A percentile compares a stretch with the other conserved stretches of the same genome.
Conservation (phyloP, 768 basidiomycete genomes). For the Phaeotremella skinneri region DNA sequence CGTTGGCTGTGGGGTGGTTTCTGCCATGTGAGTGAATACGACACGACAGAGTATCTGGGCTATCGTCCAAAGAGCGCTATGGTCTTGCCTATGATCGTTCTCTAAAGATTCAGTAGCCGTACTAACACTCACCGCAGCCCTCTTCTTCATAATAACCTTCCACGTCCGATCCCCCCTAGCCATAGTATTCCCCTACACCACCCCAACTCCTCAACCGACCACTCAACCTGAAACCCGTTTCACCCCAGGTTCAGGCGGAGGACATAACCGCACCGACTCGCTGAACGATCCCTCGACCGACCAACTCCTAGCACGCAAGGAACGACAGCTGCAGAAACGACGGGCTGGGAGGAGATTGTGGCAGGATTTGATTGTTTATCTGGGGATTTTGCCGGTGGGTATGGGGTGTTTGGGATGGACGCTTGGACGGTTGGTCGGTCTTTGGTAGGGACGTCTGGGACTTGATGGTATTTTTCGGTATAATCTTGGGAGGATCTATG, state of each 20-base stretch:
- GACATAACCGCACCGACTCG: conserved; percentile 30
- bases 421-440: conserved; percentile 57
- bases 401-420: conserved; percentile 62
- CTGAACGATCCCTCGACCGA: conserved; percentile 54
- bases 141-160: conserved; percentile 77
- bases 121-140: conserved; percentile 55
- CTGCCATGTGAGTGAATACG: conserved; percentile 48
- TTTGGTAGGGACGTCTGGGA: conserved; percentile 62
- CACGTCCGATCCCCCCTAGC: conserved; percentile 78
- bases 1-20: conserved; percentile 45
- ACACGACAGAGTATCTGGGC: too few species aligned
- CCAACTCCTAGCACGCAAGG: conserved; percentile 74
- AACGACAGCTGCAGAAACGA: conserved; percentile 72
- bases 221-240: conserved; percentile 2
- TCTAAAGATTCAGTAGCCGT: too few species aligned
- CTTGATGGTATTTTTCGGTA: background rate
- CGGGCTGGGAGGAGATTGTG: conserved; percentile 69
- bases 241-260: conserved; percentile 2
- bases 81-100: conserved; percentile 6
- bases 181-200: conserved; percentile 68
- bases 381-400: conserved; percentile 65
- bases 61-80: too few species aligned
- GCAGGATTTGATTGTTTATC: conserved; percentile 82
- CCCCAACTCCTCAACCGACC: conserved; percentile 41
- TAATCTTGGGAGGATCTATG: conserved; percentile 1